These are phyloP conservation scores for Magnolia sinica DNA, from an alignment of 164 flowering plant genomes.

Conservation along the genomic window DNA sequence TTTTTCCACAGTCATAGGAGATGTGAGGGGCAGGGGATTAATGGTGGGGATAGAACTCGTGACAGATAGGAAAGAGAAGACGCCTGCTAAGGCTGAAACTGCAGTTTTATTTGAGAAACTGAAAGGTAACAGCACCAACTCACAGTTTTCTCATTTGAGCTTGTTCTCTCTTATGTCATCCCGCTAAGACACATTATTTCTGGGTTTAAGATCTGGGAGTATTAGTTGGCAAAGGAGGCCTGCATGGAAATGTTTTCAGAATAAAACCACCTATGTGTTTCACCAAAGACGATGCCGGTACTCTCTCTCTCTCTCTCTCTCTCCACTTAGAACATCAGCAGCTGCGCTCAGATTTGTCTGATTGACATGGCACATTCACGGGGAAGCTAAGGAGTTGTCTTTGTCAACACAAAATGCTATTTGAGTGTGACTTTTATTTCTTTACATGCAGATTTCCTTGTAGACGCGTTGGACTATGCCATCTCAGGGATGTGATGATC, in stretches of 20 bases:
- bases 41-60: constrained; percentile 95
- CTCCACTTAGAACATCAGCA: neutral
- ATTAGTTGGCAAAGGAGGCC: constrained; percentile 88
- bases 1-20: constrained; percentile 71
- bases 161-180: neutral
- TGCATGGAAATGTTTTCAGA: constrained; percentile 90
- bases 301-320: neutral
- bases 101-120: constrained; percentile 75
- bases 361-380: neutral
- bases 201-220: constrained; percentile 72
- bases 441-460: constrained; percentile 70
- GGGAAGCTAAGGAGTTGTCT: neutral
- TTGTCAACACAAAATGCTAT: neutral
- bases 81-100: constrained; percentile 93
- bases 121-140: constrained; percentile 44
- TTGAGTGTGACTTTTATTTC: neutral
- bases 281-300: constrained; percentile 91
- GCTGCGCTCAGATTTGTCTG: too few relatives aligned
- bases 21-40: constrained; percentile 92
- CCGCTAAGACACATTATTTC: neutral
- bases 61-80: constrained; percentile 76
- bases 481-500: constrained; percentile 62
- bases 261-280: constrained; percentile 98
- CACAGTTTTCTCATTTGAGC: neutral
- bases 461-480: constrained; percentile 81